Evolutionary conservation across 306 rosid genomes (phyloP).

Genomic region (Trifolium pratense): DNA sequence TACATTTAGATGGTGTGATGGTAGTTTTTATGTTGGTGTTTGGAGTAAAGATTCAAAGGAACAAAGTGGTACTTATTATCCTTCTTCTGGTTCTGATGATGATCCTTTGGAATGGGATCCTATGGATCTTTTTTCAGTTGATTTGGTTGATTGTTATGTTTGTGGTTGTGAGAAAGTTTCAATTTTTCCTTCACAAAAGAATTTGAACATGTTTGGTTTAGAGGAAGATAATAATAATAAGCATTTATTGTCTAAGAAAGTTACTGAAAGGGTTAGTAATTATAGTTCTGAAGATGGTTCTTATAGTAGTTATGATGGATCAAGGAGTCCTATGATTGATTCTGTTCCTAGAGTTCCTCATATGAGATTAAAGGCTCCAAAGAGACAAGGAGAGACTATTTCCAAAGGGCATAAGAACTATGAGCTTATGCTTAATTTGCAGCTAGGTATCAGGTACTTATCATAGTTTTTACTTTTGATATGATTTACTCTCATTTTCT

Average conservation of each 20-base stretch:
- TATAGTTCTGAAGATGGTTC: conserved; percentile 53
- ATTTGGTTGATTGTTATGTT: conserved; percentile 56
- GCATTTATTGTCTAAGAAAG: conserved; percentile 39
- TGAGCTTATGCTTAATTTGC: conserved; percentile 97
- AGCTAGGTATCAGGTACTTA: conserved; percentile 93
- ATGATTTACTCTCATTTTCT: background rate
- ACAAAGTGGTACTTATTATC: conserved; percentile 74
- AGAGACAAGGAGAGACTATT: conserved; percentile 79
- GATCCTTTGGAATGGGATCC: conserved; percentile 65
- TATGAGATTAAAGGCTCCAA: conserved; percentile 54
- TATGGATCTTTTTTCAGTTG: conserved; percentile 51
- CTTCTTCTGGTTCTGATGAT: conserved; percentile 44
- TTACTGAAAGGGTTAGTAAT: conserved; percentile 54
- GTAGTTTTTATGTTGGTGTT: conserved; percentile 78
- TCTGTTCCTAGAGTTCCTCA: conserved; percentile 44
- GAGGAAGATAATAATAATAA: conserved; percentile 38
- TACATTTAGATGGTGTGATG: conserved; percentile 77
- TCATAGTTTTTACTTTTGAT: conserved; percentile 40
- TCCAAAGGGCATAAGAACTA: conserved; percentile 89
- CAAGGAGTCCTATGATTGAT: conserved; percentile 45
- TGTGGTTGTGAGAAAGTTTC: conserved; percentile 60
- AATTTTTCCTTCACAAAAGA: conserved; percentile 81
- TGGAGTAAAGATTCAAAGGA: conserved; percentile 74
- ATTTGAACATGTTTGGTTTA: conserved; percentile 46
- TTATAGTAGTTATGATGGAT: conserved; percentile 41